Evolutionary conservation across 2,329 filamentous ascomycete genomes (phyloP).

Genomic region (Leptographium galeiforme): DNA sequence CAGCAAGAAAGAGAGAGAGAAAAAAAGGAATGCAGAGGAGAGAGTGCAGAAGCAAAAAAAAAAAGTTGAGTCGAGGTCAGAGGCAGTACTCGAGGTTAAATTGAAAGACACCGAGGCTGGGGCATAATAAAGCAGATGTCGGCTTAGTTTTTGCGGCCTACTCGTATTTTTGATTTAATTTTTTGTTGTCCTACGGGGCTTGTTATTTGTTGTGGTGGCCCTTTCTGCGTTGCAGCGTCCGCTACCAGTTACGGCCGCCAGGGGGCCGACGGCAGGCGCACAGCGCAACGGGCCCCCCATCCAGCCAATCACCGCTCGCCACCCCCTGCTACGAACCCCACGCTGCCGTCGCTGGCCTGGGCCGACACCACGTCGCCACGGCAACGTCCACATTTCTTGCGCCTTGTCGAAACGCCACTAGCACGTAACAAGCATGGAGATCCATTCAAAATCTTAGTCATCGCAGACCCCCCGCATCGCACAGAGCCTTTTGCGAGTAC

Average conservation of each 20-base stretch:
- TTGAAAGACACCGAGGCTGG: not conserved
- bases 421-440: not conserved
- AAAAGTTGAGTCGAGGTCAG: constrained; percentile 1
- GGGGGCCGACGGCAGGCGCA: not conserved
- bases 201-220: constrained; percentile 1
- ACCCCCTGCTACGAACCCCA: constrained; percentile 4
- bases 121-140: not conserved
- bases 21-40: not conserved
- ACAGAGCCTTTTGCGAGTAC: not conserved
- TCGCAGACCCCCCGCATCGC: not conserved
- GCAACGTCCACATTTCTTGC: constrained; percentile 6
- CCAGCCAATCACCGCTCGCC: constrained; percentile 8
- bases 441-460: not conserved
- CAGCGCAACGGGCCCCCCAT: not conserved
- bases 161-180: not conserved
- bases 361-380: constrained; percentile 5
- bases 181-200: not conserved
- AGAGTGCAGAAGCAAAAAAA: not conserved
- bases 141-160: not conserved
- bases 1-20: not conserved
- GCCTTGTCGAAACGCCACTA: not conserved
- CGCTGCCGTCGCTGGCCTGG: not conserved
- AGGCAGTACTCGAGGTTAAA: not conserved
- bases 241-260: not conserved
- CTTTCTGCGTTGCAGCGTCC: not conserved